Percentiles rank a stretch among this genome's conserved stretches.
Conservation (phyloP, 192 early-diverging fungal genomes). For the Coemansia furcata region DNA sequence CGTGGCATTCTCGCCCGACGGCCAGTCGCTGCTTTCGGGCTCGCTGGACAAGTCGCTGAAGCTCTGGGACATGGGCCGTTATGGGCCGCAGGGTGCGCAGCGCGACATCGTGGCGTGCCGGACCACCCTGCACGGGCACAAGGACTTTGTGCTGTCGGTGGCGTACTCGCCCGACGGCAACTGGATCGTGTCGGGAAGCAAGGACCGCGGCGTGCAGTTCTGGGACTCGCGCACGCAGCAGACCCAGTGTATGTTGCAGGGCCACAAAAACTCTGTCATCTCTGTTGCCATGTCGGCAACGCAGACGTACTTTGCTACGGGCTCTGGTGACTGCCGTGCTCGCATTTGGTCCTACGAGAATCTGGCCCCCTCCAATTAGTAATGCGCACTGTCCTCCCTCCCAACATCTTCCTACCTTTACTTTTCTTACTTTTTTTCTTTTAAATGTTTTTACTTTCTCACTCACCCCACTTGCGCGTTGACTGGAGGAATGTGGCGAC, state of each 20-base stretch:
- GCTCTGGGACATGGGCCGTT: constrained; percentile 81
- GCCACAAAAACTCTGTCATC: constrained; percentile 98
- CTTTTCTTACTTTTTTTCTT: not conserved
- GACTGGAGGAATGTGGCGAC: no score
- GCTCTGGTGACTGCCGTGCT: constrained; percentile 89
- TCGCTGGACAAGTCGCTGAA: constrained; percentile 89
- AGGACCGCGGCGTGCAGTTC: constrained; percentile 91
- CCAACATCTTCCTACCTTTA: not conserved
- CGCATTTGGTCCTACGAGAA: constrained; percentile 85
- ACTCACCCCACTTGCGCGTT: no score
- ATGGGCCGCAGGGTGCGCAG: constrained; percentile 23
- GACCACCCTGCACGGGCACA: constrained; percentile 60
- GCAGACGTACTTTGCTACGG: constrained; percentile 91
- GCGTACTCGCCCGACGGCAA: constrained; percentile 79
- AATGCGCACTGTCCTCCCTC: not conserved
- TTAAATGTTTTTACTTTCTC: not conserved
- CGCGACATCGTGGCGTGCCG: constrained; percentile 37
- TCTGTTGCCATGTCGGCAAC: constrained; percentile 80
- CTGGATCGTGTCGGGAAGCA: constrained; percentile 90
- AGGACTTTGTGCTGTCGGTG: constrained; percentile 97
- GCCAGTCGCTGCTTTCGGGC: constrained; percentile 85
- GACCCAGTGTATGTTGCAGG: constrained; percentile 79
- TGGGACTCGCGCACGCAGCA: constrained; percentile 80
- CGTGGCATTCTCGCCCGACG: constrained; percentile 93
- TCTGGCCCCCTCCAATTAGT: constrained; percentile 15